Base-by-base conservation (phyloP, 2,329 filamentous ascomycete species). In the Ceratocystiopsis brevicomis region DNA sequence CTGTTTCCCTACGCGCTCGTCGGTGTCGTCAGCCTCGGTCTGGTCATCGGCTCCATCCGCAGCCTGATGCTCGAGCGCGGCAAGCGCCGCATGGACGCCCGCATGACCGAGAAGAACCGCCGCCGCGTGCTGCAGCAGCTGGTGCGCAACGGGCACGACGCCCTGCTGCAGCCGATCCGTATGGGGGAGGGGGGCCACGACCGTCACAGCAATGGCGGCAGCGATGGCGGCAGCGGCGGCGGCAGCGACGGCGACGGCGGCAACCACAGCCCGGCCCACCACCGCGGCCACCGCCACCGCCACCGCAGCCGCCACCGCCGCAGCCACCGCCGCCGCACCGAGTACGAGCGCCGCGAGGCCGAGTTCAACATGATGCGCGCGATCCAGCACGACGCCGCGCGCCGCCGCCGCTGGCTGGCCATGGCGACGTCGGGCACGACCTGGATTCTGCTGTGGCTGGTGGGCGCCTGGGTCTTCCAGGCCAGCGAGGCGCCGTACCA, bases 1-100 rank as follows among this genome's bases (percentile, higher is more conserved):
- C 64, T 94, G 30, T 78, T 94, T 42, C 87, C 87, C 0, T 95
- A 82, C 51, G 78, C 86, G 0, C 73, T 93, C 0, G 67, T 86
- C 8, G 87, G 87, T 3, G 79, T 90, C 45, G 81, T 83, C 38
- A 81, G 67, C 48, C 61, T 78, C 38, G 68, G 75, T 12, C 59
- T 78, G 36, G 50, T 53, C 40, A 52, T 53, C 18, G 52, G 52
- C 16, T 53, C 52, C 10, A 53, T 53, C 35, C 51, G 82, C 33
- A 81, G 66, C 46, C 61, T 78, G 36, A 68, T 73, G 1, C 59
- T 78, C 0, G 73, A 78, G 42, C 68, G 71, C 32, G 73, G 70
- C 1, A 66, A 66, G 43, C 62, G 60, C 4, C 64, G 67, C 16
- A 58, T 78, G 4, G 67, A 68, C 36, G 68, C 69, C 2, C 64